Percentiles rank a stretch among this genome's conserved stretches.
Conservation (phyloP, 768 basidiomycete species). For the Phanerochaete carnosa region DNA sequence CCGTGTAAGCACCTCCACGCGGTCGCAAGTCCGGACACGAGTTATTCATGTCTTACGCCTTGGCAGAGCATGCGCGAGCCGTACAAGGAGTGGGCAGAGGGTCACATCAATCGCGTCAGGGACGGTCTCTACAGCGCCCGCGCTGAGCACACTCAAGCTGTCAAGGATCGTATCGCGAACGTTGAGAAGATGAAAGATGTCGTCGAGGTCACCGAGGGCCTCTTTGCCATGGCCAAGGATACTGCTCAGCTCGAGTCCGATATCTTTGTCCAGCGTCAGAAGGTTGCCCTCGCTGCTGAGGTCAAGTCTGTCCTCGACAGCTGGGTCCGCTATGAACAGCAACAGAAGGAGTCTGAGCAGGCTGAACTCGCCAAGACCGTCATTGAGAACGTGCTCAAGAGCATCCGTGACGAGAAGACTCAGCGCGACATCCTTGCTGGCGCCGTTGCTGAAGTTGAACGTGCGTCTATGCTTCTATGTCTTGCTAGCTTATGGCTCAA, state of each 20-base stretch:
- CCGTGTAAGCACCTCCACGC: conserved; percentile 48
- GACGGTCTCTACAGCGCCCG: conserved; percentile 78
- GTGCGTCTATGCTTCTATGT: conserved; percentile 50
- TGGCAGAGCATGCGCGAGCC: conserved; percentile 77
- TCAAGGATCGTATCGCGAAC: conserved; percentile 87
- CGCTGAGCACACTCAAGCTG: conserved; percentile 87
- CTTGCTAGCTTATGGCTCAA: background rate
- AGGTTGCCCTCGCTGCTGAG: conserved; percentile 81
- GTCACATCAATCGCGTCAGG: conserved; percentile 82
- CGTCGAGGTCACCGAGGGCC: conserved; percentile 81
- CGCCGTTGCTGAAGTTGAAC: conserved; percentile 88
- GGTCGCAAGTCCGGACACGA: background rate
- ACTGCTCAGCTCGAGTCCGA: conserved; percentile 88
- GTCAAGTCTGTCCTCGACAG: conserved; percentile 94
- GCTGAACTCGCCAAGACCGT: conserved; percentile 84
- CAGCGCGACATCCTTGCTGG: conserved; percentile 79
- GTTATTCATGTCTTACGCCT: background rate
- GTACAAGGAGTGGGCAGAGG: conserved; percentile 90
- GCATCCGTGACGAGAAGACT: conserved; percentile 81
- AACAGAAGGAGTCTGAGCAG: conserved; percentile 96
- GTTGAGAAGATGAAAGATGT: conserved; percentile 97
- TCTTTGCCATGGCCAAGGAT: conserved; percentile 95
- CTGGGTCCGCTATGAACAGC: conserved; percentile 98
- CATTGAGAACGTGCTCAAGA: conserved; percentile 83
- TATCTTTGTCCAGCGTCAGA: conserved; percentile 88